A percentile compares a stretch with the other conserved stretches of the same genome.
phyloP scores from a whole-genome alignment of 352 stramenopile species.

The Pythium scleroteichum region DNA sequence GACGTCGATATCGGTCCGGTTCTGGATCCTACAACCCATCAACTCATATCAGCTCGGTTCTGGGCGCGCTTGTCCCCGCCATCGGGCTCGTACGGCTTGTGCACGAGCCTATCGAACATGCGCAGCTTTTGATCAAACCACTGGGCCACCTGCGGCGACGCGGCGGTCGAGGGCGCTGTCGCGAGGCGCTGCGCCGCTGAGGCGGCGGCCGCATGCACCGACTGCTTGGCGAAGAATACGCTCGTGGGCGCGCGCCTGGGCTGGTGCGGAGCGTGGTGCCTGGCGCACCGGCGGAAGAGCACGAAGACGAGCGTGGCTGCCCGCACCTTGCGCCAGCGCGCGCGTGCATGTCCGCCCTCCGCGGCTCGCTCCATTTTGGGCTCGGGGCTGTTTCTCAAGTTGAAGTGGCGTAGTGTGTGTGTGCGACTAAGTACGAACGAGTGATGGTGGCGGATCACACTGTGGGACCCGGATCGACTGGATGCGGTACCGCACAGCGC shows the following conservation, averaged over 20 bases:
- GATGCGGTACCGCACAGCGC: too few species aligned
- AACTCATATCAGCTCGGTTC: neutral
- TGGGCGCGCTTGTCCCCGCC: too few species aligned
- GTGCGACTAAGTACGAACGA: too few species aligned
- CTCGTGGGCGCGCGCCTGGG: constrained; percentile 16
- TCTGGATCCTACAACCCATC: constrained; percentile 33
- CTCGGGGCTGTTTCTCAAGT: neutral
- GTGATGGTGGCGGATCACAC: too few species aligned
- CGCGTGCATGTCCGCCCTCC: constrained; percentile 3
- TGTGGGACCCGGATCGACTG: too few species aligned
- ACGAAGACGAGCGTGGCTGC: constrained; percentile 36
- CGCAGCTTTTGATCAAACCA: constrained; percentile 32
- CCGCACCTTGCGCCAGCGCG: constrained; percentile 36
- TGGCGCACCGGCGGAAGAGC: constrained; percentile 24
- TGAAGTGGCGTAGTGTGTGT: constrained; percentile 1
- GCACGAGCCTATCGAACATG: constrained; percentile 32
- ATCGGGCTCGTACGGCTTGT: constrained; percentile 30
- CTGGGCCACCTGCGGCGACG: constrained; percentile 8
- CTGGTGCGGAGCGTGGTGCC: constrained; percentile 11
- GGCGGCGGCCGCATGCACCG: constrained; percentile 2
- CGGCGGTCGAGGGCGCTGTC: neutral
- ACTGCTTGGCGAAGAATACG: constrained; percentile 19
- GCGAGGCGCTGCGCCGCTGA: constrained; percentile 13
- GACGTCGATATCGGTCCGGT: constrained; percentile 46
- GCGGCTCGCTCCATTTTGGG: neutral